Evolutionary conservation across 768 basidiomycete genomes (phyloP).

Genomic region (Rhizopogon roseolus): DNA sequence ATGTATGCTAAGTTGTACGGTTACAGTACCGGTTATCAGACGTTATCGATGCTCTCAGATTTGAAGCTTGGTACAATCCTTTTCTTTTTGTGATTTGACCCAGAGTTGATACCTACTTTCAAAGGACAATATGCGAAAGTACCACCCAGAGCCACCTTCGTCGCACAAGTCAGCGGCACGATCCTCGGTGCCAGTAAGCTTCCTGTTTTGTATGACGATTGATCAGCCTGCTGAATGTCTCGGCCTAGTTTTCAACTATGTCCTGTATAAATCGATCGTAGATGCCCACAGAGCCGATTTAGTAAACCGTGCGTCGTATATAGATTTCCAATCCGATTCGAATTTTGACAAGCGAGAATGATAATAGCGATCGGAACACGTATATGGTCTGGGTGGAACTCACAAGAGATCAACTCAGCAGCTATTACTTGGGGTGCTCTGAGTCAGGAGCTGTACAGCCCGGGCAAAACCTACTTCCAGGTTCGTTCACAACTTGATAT

Average conservation of each 20-base stretch:
- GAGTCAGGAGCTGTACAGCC: conserved; percentile 46
- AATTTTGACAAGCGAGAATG: conserved; percentile 3
- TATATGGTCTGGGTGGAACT: conserved; percentile 33
- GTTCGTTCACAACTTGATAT: conserved; percentile 26
- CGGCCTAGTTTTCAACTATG: conserved; percentile 13
- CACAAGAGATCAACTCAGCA: conserved; percentile 49
- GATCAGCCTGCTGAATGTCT: neutral
- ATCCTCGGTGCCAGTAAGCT: conserved; percentile 43
- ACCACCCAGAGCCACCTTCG: conserved; percentile 45
- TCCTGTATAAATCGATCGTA: conserved; percentile 15
- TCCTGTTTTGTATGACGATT: neutral
- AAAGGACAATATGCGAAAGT: conserved; percentile 53
- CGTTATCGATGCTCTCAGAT: conserved; percentile 48
- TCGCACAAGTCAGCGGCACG: conserved; percentile 43
- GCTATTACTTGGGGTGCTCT: conserved; percentile 54
- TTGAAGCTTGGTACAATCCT: conserved; percentile 2
- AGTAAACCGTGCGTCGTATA: conserved; percentile 6
- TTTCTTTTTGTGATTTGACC: conserved; percentile 3
- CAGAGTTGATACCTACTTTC: conserved; percentile 26
- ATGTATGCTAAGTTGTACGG: conserved; percentile 57
- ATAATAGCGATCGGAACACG: conserved; percentile 10
- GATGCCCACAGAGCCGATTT: conserved; percentile 7
- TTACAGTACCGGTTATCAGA: conserved; percentile 48
- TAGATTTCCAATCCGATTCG: neutral
- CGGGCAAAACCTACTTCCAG: conserved; percentile 40